These are phyloP conservation scores for Arabis hirsuta DNA, from an alignment of 345 rosid species.

Conservation along the genomic window DNA sequence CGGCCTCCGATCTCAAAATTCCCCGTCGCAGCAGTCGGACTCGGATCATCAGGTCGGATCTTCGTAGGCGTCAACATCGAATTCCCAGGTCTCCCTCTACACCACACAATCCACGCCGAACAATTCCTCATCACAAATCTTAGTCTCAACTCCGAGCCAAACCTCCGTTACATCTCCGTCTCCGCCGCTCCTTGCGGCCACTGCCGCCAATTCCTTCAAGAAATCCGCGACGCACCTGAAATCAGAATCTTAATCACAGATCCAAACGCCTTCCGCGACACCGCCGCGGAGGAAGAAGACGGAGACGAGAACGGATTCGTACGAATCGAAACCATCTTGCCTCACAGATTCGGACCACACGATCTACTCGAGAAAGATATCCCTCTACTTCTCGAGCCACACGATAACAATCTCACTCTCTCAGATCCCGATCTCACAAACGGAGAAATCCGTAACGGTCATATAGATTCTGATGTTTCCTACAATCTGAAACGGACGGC, in stretches of 20 bases:
- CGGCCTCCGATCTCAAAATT: conserved; percentile 76
- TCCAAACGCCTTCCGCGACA: conserved; percentile 25
- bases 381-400: conserved; percentile 71
- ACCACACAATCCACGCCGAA: conserved; percentile 87
- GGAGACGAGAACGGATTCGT: conserved; percentile 37
- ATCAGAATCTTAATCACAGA: conserved; percentile 43
- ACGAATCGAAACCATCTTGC: conserved; percentile 54
- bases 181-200: conserved; percentile 91
- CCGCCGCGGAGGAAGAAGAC: neutral
- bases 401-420: conserved; percentile 52
- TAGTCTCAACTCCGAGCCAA: conserved; percentile 59
- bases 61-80: conserved; percentile 80
- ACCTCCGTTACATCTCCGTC: conserved; percentile 61
- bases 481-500: conserved; percentile 45
- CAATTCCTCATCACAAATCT: conserved; percentile 88
- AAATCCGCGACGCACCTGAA: conserved; percentile 65
- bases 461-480: neutral
- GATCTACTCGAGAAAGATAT: conserved; percentile 60
- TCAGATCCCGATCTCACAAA: neutral
- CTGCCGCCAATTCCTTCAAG: conserved; percentile 92
- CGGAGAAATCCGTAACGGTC: conserved; percentile 21
- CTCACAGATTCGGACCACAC: conserved; percentile 80
- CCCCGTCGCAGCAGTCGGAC: conserved; percentile 67
- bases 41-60: conserved; percentile 79
- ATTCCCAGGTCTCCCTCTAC: conserved; percentile 86